Percentiles rank a stretch among this genome's conserved stretches.
phyloP scores from a whole-genome alignment of 192 early-diverging fungal species.

The Backusella parvicylindrica region DNA sequence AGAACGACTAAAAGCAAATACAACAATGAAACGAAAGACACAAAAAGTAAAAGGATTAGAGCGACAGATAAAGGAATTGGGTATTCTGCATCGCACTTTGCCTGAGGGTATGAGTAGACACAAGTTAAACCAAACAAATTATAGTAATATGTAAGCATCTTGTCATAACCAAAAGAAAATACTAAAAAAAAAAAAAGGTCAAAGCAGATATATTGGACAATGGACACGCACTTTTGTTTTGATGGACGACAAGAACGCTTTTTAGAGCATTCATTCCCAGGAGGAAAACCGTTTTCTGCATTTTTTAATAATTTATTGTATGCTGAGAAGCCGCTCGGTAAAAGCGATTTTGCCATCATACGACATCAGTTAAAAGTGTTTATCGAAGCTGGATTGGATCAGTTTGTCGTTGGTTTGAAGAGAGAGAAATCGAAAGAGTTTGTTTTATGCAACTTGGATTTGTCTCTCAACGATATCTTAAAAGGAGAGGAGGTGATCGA shows the following conservation, averaged over 20 bases:
- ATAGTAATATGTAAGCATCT: conserved; percentile 42
- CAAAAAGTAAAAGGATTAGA: conserved; percentile 31
- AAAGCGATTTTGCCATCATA: conserved; percentile 10
- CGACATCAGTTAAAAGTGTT: conserved; percentile 22
- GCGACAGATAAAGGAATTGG: conserved; percentile 37
- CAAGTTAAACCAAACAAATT: conserved; percentile 51
- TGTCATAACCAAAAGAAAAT: not conserved
- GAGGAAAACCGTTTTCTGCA: conserved; percentile 12
- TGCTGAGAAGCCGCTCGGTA: conserved; percentile 13
- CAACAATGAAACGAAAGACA: not conserved
- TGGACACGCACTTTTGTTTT: conserved; percentile 40
- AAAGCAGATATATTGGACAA: conserved; percentile 43
- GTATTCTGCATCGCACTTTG: conserved; percentile 41
- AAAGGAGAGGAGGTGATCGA: conserved; percentile 27
- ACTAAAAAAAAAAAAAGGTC: conserved; percentile 20
- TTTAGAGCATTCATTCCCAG: conserved; percentile 24
- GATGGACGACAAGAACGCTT: conserved; percentile 13
- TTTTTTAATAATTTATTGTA: conserved; percentile 26
- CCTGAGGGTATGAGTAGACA: conserved; percentile 54
- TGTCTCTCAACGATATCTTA: conserved; percentile 9
- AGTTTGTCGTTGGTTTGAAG: conserved; percentile 27
- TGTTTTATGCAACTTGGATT: conserved; percentile 18
- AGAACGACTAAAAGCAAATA: conserved; percentile 35
- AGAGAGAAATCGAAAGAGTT: conserved; percentile 9
- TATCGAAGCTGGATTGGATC: conserved; percentile 14